These are phyloP conservation scores for Cladosporium colombiae DNA, from an alignment of 2,329 filamentous ascomycete species.

Conservation along the genomic window DNA sequence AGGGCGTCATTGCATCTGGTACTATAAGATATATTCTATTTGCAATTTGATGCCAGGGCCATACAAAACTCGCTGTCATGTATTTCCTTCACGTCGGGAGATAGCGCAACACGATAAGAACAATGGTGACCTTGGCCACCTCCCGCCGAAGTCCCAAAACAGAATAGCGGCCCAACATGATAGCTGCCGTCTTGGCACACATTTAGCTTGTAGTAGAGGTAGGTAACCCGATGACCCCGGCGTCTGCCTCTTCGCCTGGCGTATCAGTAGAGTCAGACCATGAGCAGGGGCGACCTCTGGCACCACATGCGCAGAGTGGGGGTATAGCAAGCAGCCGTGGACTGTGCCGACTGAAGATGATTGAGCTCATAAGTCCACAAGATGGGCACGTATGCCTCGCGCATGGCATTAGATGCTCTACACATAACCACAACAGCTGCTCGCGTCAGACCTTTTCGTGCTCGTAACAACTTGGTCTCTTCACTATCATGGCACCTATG, in stretches of 20 bases:
- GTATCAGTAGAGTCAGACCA: background rate
- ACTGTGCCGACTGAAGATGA: background rate
- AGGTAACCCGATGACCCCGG: no score
- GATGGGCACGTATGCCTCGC: background rate
- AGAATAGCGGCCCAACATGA: background rate
- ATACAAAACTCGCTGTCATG: background rate
- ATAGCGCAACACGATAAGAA: background rate
- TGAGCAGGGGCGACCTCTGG: background rate
- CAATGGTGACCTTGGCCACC: background rate
- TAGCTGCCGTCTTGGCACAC: background rate
- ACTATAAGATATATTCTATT: background rate
- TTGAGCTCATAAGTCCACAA: background rate
- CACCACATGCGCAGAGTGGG: background rate
- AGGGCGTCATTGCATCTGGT: no score
- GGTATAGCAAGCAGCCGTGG: background rate
- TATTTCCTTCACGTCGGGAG: background rate
- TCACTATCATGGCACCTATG: conserved; percentile 3
- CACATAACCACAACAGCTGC: background rate
- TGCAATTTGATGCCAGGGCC: background rate
- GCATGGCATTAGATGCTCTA: background rate
- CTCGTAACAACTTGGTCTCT: background rate
- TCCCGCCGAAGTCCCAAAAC: background rate
- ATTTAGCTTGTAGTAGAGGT: no score
- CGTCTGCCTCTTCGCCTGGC: no score
- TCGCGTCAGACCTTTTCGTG: background rate